These are phyloP conservation scores for Castanospermum australe DNA, from an alignment of 306 rosid species.

Conservation along the genomic window DNA sequence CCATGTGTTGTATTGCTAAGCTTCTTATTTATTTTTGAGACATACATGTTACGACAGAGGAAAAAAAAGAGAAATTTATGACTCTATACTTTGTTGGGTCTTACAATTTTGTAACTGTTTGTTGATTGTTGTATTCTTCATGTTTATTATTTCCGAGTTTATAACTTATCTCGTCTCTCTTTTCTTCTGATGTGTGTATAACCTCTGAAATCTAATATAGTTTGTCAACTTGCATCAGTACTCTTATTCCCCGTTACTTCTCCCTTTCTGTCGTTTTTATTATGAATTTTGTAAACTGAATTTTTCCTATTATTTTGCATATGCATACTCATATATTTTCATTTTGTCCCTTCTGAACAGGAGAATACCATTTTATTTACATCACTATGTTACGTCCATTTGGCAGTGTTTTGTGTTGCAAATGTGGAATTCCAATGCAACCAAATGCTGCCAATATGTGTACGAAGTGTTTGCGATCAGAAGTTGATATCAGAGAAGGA, in stretches of 20 bases:
- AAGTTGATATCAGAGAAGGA: conserved; percentile 70
- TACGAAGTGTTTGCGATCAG: conserved; percentile 64
- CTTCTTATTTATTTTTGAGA: no score
- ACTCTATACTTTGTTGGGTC: no score
- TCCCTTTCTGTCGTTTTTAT: background rate
- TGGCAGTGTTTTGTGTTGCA: conserved; percentile 52
- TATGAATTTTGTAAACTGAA: background rate
- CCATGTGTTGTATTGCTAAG: no score
- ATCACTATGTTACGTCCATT: background rate
- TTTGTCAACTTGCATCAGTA: background rate
- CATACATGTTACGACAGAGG: no score
- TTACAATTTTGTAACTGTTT: no score
- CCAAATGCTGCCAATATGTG: conserved; percentile 74
- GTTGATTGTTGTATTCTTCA: background rate
- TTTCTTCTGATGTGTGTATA: background rate
- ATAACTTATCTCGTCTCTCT: background rate
- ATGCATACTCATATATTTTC: background rate
- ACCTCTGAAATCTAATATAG: background rate
- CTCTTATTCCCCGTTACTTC: background rate
- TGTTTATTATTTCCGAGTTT: background rate
- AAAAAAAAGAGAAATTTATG: no score
- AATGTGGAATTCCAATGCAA: conserved; percentile 55
- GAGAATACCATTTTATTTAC: background rate
- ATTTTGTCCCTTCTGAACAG: background rate
- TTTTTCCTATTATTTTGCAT: no score